A percentile compares a stretch with the other conserved stretches of the same genome.
These are phyloP conservation scores for Aschersonia sp. DNA, from an alignment of 2,329 filamentous ascomycete species.

Conservation along the genomic window DNA sequence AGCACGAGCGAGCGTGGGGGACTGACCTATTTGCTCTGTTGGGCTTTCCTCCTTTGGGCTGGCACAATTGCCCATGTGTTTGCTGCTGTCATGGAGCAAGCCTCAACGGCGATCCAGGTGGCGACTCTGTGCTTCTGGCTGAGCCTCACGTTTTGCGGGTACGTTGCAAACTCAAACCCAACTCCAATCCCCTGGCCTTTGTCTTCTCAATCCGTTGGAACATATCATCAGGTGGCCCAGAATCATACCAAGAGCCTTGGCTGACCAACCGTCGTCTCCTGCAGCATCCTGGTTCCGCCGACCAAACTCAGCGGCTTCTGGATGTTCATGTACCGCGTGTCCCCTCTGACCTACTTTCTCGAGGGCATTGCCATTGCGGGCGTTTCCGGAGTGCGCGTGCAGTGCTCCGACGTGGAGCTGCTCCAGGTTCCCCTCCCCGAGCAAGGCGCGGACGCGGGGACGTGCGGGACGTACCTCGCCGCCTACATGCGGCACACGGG, in stretches of 20 bases:
- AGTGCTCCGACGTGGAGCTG: constrained; percentile 6
- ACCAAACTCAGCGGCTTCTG: constrained; percentile 5
- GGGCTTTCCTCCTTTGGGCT: constrained; percentile 7
- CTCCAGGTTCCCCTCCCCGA: constrained; percentile 4
- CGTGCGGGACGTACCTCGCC: constrained; percentile 6
- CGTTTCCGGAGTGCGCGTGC: constrained; percentile 4
- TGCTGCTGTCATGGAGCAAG: constrained; percentile 5
- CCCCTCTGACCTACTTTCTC: constrained; percentile 13
- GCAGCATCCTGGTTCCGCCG: constrained; percentile 4
- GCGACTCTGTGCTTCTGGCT: constrained; percentile 6
- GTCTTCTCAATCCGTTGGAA: neutral
- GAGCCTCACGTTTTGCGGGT: constrained; percentile 6
- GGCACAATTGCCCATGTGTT: constrained; percentile 8
- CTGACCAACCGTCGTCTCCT: neutral
- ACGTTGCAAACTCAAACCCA: neutral
- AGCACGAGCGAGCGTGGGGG: neutral
- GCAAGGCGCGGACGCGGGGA: neutral
- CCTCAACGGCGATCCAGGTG: constrained; percentile 6
- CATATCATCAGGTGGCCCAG: neutral
- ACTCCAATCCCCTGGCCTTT: neutral
- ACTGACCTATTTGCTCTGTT: constrained; percentile 7
- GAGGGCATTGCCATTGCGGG: constrained; percentile 2
- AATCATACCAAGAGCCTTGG: neutral
- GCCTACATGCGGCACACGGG: constrained; percentile 4
- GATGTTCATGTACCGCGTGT: constrained; percentile 9